These are phyloP conservation scores for Poa annua DNA, from an alignment of 176 grass and related monocot genomes.

Conservation along the genomic window DNA sequence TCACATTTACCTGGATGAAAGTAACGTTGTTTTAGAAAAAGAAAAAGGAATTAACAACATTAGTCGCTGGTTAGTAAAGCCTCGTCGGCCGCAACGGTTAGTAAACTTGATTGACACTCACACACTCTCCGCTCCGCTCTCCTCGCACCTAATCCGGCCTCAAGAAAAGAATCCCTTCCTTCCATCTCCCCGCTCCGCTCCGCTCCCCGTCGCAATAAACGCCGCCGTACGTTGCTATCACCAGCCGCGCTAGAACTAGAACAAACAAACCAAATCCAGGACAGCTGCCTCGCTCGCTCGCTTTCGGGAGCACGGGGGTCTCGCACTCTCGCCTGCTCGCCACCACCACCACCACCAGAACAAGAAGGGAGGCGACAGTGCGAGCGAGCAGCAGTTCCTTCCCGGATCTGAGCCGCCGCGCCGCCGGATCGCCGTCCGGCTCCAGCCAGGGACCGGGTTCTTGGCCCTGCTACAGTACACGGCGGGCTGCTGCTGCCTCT, in stretches of 20 bases:
- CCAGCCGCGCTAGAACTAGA: neutral
- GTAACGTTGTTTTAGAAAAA: neutral
- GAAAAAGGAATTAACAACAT: neutral
- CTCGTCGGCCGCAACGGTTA: neutral
- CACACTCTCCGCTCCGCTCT: constrained; percentile 19
- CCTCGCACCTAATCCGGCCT: constrained; percentile 40
- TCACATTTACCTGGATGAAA: neutral
- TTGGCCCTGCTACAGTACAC: neutral
- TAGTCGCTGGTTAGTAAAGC: neutral
- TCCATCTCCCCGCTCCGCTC: neutral
- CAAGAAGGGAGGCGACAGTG: constrained; percentile 2
- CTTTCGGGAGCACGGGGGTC: neutral
- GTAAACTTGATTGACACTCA: constrained; percentile 42
- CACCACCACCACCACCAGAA: constrained; percentile 20
- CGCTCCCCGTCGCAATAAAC: constrained; percentile 17
- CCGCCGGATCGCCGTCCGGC: neutral
- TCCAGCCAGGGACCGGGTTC: constrained; percentile 1
- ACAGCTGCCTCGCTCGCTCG: neutral
- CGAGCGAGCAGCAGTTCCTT: neutral
- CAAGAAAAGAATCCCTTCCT: constrained; percentile 46
- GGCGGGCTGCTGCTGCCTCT: neutral
- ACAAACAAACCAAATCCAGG: constrained; percentile 32
- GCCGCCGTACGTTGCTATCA: constrained; percentile 20
- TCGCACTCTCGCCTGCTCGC: neutral
- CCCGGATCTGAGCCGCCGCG: constrained; percentile 16